Evolutionary conservation across 2,329 filamentous ascomycete species (phyloP).

Genomic region (Colletotrichum navitas): DNA sequence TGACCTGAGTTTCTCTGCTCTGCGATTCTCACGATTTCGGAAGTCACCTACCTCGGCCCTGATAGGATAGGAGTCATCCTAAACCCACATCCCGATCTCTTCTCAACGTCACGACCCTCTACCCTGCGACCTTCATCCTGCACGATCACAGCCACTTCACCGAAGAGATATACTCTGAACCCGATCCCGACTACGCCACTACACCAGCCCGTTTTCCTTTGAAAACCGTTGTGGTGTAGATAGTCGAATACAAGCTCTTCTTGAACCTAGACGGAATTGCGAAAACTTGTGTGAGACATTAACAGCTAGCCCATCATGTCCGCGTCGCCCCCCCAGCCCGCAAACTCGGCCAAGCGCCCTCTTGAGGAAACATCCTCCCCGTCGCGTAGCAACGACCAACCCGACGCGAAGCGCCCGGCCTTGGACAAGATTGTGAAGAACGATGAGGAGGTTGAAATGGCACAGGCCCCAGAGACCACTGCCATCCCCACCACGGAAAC

Average conservation of each 20-base stretch:
- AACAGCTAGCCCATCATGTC: constrained; percentile 68
- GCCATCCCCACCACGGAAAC: constrained; percentile 58
- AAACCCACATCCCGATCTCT: constrained; percentile 39
- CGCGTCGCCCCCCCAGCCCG: constrained; percentile 74
- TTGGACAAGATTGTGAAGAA: constrained; percentile 90
- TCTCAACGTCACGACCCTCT: constrained; percentile 41
- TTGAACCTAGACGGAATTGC: constrained; percentile 59
- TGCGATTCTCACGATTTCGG: constrained; percentile 42
- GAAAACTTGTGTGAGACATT: constrained; percentile 43
- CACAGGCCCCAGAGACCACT: constrained; percentile 54
- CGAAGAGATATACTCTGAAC: constrained; percentile 49
- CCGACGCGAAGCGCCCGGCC: constrained; percentile 95
- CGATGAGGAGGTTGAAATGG: constrained; percentile 66
- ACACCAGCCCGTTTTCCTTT: constrained; percentile 95
- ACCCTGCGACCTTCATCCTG: constrained; percentile 42
- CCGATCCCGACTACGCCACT: constrained; percentile 65
- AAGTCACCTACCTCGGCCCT: constrained; percentile 39
- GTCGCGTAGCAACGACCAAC: constrained; percentile 89
- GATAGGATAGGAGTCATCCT: constrained; percentile 42
- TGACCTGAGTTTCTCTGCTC: constrained; percentile 38
- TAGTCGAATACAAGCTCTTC: constrained; percentile 62
- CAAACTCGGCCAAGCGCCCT: constrained; percentile 87
- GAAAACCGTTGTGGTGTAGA: constrained; percentile 86
- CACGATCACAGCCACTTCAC: constrained; percentile 44
- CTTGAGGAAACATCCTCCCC: constrained; percentile 97